A percentile compares a stretch with the other conserved stretches of the same genome.
Conservation (phyloP, 116 monocot species). For the Phalaenopsis hybrid region DNA sequence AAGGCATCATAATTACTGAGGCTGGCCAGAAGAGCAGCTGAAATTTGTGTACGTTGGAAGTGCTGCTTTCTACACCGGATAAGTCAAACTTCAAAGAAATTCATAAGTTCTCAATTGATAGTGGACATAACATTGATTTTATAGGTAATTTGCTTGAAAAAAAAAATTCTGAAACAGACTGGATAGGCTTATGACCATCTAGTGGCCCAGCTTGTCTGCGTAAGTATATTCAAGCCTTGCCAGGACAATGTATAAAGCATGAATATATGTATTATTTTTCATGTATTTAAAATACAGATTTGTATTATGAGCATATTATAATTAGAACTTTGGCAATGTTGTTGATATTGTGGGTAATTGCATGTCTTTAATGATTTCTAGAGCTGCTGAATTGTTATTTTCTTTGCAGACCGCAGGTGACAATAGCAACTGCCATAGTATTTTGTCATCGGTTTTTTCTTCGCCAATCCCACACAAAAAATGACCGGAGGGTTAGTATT, state of each 20-base stretch:
- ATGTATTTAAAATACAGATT: neutral
- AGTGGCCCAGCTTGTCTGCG: too few relatives aligned
- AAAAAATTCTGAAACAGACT: neutral
- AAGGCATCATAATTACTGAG: too few relatives aligned
- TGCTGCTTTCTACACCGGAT: too few relatives aligned
- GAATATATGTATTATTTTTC: too few relatives aligned
- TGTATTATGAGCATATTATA: neutral
- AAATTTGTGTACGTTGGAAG: too few relatives aligned
- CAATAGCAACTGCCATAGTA: conserved; percentile 25
- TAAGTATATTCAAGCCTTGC: too few relatives aligned
- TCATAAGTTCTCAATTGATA: too few relatives aligned
- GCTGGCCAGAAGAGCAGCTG: too few relatives aligned
- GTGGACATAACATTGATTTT: too few relatives aligned
- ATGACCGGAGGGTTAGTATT: conserved; percentile 19
- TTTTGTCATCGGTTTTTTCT: conserved; percentile 26
- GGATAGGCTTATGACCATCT: too few relatives aligned
- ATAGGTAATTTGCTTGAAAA: neutral
- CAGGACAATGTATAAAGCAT: neutral
- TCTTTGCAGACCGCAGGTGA: conserved; percentile 42
- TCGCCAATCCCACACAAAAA: conserved; percentile 24
- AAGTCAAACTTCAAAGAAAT: too few relatives aligned
- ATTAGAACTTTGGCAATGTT: neutral
- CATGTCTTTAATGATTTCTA: neutral
- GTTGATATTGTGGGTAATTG: neutral
- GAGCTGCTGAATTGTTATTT: conserved; percentile 5